Evolutionary conservation across 106 monocot species (phyloP).

Genomic region (Dioscorea alata): DNA sequence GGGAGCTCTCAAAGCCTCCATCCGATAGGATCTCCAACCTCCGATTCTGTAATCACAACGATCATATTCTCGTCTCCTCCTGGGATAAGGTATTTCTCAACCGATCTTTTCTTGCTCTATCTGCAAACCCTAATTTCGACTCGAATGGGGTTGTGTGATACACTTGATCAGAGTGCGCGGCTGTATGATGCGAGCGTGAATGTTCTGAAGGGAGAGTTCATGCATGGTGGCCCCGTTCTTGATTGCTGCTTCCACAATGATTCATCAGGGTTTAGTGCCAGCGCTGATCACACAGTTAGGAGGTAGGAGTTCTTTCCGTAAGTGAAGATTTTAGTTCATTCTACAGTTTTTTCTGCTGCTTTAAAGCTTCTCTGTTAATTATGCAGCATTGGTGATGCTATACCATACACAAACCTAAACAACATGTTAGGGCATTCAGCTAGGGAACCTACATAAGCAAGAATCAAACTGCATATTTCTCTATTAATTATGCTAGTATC

Average conservation of each 20-base stretch:
- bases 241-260: slow-evolving; percentile 99
- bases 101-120: background rate
- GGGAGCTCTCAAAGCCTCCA: slow-evolving; percentile 75
- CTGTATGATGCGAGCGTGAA: slow-evolving; percentile 76
- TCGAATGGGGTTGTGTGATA: slow-evolving; percentile 15
- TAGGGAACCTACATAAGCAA: too few species aligned
- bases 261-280: slow-evolving; percentile 83
- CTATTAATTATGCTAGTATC: too few species aligned
- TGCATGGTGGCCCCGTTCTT: slow-evolving; percentile 74
- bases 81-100: slow-evolving; percentile 75
- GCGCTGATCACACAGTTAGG: slow-evolving; percentile 68
- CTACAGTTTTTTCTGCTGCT: too few species aligned
- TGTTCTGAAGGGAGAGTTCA: slow-evolving; percentile 80
- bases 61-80: slow-evolving; percentile 90
- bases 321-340: too few species aligned
- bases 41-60: slow-evolving; percentile 95
- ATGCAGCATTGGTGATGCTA: too few species aligned
- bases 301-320: slow-evolving; percentile 29
- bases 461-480: too few species aligned
- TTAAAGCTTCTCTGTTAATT: too few species aligned
- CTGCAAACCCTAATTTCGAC: background rate
- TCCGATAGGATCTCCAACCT: slow-evolving; percentile 91
- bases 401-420: too few species aligned
- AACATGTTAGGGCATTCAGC: too few species aligned
- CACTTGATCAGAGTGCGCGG: slow-evolving; percentile 55